phyloP scores from a whole-genome alignment of 1,139 yeast genomes.

The Pichia sp. region DNA sequence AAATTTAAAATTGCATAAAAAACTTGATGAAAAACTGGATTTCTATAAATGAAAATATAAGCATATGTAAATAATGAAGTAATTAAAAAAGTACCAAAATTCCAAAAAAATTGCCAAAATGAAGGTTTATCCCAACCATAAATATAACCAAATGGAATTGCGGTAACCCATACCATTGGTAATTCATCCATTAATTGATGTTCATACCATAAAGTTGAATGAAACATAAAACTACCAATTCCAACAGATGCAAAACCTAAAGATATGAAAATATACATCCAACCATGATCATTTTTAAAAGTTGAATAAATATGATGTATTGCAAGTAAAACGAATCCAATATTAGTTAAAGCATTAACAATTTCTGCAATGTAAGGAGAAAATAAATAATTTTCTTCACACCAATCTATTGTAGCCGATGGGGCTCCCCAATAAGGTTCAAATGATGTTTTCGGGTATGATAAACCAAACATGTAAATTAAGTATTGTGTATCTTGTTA shows the following conservation, averaged over 20 bases:
- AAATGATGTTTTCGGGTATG: slow-evolving; percentile 13
- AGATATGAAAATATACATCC: slow-evolving; percentile 63
- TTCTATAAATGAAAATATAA: slow-evolving; percentile 58
- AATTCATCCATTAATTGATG: slow-evolving; percentile 89
- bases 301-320: slow-evolving; percentile 60
- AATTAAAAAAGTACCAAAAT: slow-evolving; percentile 44
- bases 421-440: slow-evolving; percentile 32
- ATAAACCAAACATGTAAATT: slow-evolving; percentile 5
- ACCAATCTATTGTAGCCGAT: slow-evolving; percentile 84
- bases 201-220: slow-evolving; percentile 86
- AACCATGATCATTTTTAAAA: slow-evolving; percentile 53
- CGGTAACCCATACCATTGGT: slow-evolving; percentile 97
- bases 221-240: slow-evolving; percentile 89
- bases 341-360: slow-evolving; percentile 73
- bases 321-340: slow-evolving; percentile 54
- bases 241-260: slow-evolving; percentile 86
- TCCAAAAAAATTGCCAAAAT: slow-evolving; percentile 27
- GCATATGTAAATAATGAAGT: slow-evolving; percentile 53
- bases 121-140: slow-evolving; percentile 55
- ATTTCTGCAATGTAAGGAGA: slow-evolving; percentile 85
- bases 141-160: slow-evolving; percentile 89
- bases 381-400: slow-evolving; percentile 90
- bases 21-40: slow-evolving; percentile 85
- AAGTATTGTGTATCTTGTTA: too few relatives aligned
- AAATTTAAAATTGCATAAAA: slow-evolving; percentile 63